Conservation (phyloP, 768 basidiomycete genomes). For the Russula virescens region DNA sequence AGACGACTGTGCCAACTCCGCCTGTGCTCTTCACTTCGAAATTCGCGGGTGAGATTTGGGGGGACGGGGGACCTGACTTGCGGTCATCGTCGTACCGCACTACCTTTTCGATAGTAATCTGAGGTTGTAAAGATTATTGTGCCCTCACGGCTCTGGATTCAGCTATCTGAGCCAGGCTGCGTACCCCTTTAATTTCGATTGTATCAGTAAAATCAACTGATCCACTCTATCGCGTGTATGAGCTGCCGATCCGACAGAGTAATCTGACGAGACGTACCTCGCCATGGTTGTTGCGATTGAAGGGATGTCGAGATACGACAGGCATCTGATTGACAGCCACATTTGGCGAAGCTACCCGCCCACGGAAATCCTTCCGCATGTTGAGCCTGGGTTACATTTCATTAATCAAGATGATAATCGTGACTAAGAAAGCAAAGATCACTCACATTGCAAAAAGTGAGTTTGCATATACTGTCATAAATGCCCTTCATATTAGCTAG, state of each 20-base stretch:
- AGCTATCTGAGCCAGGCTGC: background rate
- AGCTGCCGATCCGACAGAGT: background rate
- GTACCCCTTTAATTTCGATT: background rate
- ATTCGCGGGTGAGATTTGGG: too few species aligned
- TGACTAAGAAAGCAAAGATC: background rate
- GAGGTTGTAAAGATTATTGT: background rate
- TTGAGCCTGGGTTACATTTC: conserved; percentile 16
- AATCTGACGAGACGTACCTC: background rate
- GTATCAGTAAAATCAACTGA: background rate
- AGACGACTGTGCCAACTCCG: too few species aligned
- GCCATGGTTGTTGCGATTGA: background rate
- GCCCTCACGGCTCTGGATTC: background rate
- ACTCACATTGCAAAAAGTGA: conserved; percentile 25
- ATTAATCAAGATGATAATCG: background rate
- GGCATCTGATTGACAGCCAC: conserved; percentile 11
- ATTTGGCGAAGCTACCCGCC: conserved; percentile 1
- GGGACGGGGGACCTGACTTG: too few species aligned
- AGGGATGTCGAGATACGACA: conserved; percentile 14
- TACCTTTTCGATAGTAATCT: too few species aligned
- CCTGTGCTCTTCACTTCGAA: too few species aligned
- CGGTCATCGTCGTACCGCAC: too few species aligned
- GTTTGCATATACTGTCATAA: conserved; percentile 21
- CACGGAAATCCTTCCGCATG: conserved; percentile 16
- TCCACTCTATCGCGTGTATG: background rate
- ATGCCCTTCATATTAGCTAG: background rate